Evolutionary conservation across 768 basidiomycete genomes (phyloP).

Genomic region (Podaxis sp.): DNA sequence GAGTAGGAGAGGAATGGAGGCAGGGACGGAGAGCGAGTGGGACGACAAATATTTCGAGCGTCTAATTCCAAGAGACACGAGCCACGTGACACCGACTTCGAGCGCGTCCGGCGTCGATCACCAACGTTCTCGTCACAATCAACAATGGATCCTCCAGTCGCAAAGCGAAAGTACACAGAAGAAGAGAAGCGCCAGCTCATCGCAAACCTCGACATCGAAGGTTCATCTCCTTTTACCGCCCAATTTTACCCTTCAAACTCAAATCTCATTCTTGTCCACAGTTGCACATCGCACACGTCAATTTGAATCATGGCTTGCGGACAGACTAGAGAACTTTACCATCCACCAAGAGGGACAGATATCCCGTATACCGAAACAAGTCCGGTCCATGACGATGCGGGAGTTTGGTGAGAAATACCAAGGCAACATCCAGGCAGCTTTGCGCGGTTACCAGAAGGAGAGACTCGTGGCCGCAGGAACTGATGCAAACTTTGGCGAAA

Average conservation of each 20-base stretch:
- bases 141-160: conserved; percentile 29
- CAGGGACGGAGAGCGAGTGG: conserved; percentile 8
- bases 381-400: conserved; percentile 69
- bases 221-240: conserved; percentile 32
- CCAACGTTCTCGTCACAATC: conserved; percentile 11
- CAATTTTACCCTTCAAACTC: background rate
- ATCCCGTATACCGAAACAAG: conserved; percentile 71
- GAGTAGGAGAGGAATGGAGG: background rate
- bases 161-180: conserved; percentile 42
- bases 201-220: conserved; percentile 80
- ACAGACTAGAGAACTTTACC: conserved; percentile 71
- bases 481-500: conserved; percentile 50
- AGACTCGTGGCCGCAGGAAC: conserved; percentile 51
- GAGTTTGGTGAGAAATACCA: conserved; percentile 80
- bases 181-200: conserved; percentile 79
- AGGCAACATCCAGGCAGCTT: conserved; percentile 70
- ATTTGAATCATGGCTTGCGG: conserved; percentile 73
- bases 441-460: conserved; percentile 69
- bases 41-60: conserved; percentile 23
- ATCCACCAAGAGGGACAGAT: conserved; percentile 76
- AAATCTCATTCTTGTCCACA: conserved; percentile 26
- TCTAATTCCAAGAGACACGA: conserved; percentile 19
- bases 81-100: conserved; percentile 36
- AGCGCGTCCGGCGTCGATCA: conserved; percentile 17
- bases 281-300: conserved; percentile 75